Evolutionary conservation across 805 yeast species (phyloP).

Genomic region (Candida piceae): DNA sequence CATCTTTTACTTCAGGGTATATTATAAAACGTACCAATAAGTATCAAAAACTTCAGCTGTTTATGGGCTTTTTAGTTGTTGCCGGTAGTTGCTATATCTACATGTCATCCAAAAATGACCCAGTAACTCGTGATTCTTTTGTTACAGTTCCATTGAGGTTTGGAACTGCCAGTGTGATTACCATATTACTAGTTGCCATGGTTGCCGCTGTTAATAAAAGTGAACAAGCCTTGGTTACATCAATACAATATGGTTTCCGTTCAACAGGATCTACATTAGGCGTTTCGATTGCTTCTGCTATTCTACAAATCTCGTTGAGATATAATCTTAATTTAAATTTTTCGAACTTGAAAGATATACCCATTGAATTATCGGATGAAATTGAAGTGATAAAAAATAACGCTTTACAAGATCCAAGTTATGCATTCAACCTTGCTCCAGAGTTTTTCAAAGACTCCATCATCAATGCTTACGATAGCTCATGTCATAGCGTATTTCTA

Average conservation of each 20-base stretch:
- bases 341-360: slow-evolving; percentile 10
- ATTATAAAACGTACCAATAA: slow-evolving; percentile 65
- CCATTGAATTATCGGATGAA: slow-evolving; percentile 11
- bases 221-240: slow-evolving; percentile 80
- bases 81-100: slow-evolving; percentile 41
- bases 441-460: slow-evolving; percentile 41
- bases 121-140: slow-evolving; percentile 34
- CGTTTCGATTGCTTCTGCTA: slow-evolving; percentile 44
- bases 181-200: slow-evolving; percentile 67
- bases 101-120: slow-evolving; percentile 11
- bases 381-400: slow-evolving; percentile 8
- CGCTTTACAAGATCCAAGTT: slow-evolving; percentile 21
- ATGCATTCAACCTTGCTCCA: slow-evolving; percentile 40
- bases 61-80: slow-evolving; percentile 38
- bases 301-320: slow-evolving; percentile 32
- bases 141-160: slow-evolving; percentile 52
- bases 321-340: slow-evolving; percentile 11
- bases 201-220: slow-evolving; percentile 67
- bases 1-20: slow-evolving; percentile 63
- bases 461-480: slow-evolving; percentile 42
- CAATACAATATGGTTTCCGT: slow-evolving; percentile 74
- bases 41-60: slow-evolving; percentile 45
- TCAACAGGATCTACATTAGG: slow-evolving; percentile 54
- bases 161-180: slow-evolving; percentile 62
- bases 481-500: slow-evolving; percentile 48